Base-by-base conservation (phyloP, 768 basidiomycete genomes). In the Hygrocybe coccinea region DNA sequence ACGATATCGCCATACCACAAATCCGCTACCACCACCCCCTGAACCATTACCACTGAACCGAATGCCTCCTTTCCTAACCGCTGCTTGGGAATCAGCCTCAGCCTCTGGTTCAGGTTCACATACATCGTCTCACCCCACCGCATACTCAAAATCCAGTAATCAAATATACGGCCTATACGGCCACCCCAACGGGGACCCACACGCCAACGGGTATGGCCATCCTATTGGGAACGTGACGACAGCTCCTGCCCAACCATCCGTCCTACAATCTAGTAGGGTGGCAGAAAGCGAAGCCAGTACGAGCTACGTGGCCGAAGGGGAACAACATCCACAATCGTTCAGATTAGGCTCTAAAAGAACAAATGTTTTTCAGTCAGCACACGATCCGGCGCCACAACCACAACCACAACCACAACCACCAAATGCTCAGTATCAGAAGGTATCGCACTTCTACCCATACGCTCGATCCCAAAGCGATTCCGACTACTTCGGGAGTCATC, bases 1-100 rank as follows among this genome's bases (percentile, higher is more conserved):
- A 5, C 66, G 62, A 41, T 69, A 61, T 60, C 69, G 61, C 49
- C 67, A 71, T 56, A 62, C 63, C 49, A 64, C 65, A 36, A 83
- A 83, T 60, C 83, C 83, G 3, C 74, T 84, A 17, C 82, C 82
- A 21, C 65, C 70, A 39, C 82, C 82, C n/a, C 82, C 82, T 11
- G 75, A 78, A 54, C 82, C 80, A 2, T 65, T 82, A 6, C 71
- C 78, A 8, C 66, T 76, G 9, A 76, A 79, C 22, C 69, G 72
- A 38, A 68, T 79, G 17, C 76, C 78, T 10, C 50, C 71, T 10
- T 75, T 79, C 50, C 9, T 34, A 14, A n/a, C 2, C 25, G 34
- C 7, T 33, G 6, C n/a, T 35, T 36, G n/a, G 35, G n/a, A 17
- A 34, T 29, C 39, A 4, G 11, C 12, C 33, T 6, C 17, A 15